phyloP scores from a whole-genome alignment of 129 eudicot species.

The Lonicera japonica region DNA sequence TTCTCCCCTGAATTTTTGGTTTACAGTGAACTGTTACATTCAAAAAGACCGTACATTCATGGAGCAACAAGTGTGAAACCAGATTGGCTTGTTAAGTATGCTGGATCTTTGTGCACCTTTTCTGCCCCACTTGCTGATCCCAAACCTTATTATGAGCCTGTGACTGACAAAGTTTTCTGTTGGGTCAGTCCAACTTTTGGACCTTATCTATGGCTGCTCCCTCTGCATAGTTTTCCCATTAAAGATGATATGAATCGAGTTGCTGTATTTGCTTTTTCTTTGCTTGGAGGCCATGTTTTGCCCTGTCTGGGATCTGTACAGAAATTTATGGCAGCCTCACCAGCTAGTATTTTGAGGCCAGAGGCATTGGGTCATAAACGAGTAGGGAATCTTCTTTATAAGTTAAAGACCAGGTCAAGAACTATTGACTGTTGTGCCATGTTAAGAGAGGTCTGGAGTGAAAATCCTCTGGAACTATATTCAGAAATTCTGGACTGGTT shows the following conservation, averaged over 20 bases:
- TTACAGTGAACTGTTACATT: slow-evolving; percentile 56
- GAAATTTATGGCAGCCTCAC: slow-evolving; percentile 47
- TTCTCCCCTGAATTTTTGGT: slow-evolving; percentile 77
- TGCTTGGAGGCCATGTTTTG: slow-evolving; percentile 68
- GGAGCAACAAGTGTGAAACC: slow-evolving; percentile 79
- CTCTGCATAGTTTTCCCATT: slow-evolving; percentile 47
- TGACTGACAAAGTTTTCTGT: slow-evolving; percentile 46
- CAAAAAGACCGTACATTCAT: slow-evolving; percentile 71
- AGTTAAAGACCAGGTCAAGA: slow-evolving; percentile 33
- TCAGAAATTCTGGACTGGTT: slow-evolving; percentile 67
- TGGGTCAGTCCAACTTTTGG: slow-evolving; percentile 60
- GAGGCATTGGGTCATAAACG: slow-evolving; percentile 63
- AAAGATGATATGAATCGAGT: slow-evolving; percentile 47
- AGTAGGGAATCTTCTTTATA: slow-evolving; percentile 65
- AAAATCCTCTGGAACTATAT: slow-evolving; percentile 42
- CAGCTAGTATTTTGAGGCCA: slow-evolving; percentile 51
- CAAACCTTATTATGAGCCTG: slow-evolving; percentile 67
- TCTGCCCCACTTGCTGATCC: slow-evolving; percentile 73
- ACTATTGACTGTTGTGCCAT: slow-evolving; percentile 47
- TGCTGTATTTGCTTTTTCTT: slow-evolving; percentile 62
- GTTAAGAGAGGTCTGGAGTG: slow-evolving; percentile 58
- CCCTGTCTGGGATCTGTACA: slow-evolving; percentile 58
- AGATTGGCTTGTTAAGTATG: slow-evolving; percentile 74
- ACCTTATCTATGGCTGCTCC: slow-evolving; percentile 72
- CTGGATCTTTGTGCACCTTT: slow-evolving; percentile 49